Evolutionary conservation across 139 green algal genomes (phyloP).

Genomic region (Chlamydomonas schloesseri): DNA sequence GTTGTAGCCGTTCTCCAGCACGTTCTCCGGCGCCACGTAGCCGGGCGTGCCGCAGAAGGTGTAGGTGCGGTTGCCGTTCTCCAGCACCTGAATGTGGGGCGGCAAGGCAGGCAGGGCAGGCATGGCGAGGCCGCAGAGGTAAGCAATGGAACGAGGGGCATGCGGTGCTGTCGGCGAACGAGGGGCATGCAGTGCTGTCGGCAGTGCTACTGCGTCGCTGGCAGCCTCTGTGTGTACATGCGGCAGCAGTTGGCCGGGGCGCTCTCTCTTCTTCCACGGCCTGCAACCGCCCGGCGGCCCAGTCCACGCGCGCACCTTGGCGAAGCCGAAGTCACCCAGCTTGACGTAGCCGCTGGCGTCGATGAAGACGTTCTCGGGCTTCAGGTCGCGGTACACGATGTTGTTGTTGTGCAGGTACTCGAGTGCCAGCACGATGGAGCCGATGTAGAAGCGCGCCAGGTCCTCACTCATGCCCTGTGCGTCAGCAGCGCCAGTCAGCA

Average conservation of each 20-base stretch:
- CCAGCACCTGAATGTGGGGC: constrained; percentile 77
- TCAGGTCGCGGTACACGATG: constrained; percentile 97
- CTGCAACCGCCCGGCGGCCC: no score
- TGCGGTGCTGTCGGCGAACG: no score
- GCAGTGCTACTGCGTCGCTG: no score
- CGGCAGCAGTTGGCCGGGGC: no score
- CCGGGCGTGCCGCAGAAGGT: constrained; percentile 98
- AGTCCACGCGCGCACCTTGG: constrained; percentile 84
- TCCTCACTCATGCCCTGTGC: constrained; percentile 84
- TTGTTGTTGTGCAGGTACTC: constrained; percentile 95
- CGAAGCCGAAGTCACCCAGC: constrained; percentile 98
- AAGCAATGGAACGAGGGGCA: no score
- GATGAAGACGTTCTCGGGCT: constrained; percentile 99
- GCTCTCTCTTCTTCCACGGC: no score
- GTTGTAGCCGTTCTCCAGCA: constrained; percentile 95
- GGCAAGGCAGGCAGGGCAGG: no score
- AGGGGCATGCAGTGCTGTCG: no score
- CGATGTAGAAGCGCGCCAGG: constrained; percentile 92
- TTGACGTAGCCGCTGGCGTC: constrained; percentile 87
- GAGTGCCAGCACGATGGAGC: constrained; percentile 89
- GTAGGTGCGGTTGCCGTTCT: constrained; percentile 88
- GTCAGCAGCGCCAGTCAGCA: not conserved
- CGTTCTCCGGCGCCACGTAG: constrained; percentile 97
- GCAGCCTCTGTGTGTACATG: no score
- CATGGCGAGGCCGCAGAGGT: no score